These are phyloP conservation scores for Closterium sp. DNA, from an alignment of 139 green algal species.

Conservation along the genomic window DNA sequence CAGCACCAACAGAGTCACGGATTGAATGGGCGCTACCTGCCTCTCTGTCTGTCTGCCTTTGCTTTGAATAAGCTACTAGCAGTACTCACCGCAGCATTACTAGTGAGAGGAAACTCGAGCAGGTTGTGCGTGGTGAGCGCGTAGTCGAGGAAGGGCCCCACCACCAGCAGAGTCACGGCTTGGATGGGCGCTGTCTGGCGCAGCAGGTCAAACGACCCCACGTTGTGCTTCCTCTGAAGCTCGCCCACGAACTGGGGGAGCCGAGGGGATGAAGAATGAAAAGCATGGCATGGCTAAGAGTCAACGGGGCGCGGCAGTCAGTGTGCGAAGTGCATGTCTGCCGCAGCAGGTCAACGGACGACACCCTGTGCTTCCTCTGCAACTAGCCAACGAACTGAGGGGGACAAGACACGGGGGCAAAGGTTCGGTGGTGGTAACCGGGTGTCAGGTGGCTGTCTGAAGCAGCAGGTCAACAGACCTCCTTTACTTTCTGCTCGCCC, in stretches of 20 bases:
- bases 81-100: not conserved
- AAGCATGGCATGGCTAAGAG: too few relatives aligned
- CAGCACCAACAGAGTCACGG: too few relatives aligned
- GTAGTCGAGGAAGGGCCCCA: slow-evolving; percentile 29
- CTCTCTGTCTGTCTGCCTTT: too few relatives aligned
- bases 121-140: not conserved
- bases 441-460: too few relatives aligned
- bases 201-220: slow-evolving; percentile 81
- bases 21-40: too few relatives aligned
- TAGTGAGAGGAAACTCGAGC: not conserved
- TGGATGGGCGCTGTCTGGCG: slow-evolving; percentile 23
- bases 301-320: too few relatives aligned
- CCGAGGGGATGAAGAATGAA: too few relatives aligned
- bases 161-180: slow-evolving; percentile 3
- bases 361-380: slow-evolving; percentile 76
- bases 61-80: too few relatives aligned
- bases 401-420: not conserved
- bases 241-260: slow-evolving; percentile 60
- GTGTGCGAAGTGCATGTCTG: too few relatives aligned
- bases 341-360: slow-evolving; percentile 74
- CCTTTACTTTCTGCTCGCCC: too few relatives aligned
- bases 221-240: slow-evolving; percentile 75
- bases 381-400: slow-evolving; percentile 66
- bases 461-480: too few relatives aligned
- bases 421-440: too few relatives aligned